Evolutionary conservation across 176 grass and related monocot species (phyloP).

Genomic region (Ampelocalamus luodianensis): DNA sequence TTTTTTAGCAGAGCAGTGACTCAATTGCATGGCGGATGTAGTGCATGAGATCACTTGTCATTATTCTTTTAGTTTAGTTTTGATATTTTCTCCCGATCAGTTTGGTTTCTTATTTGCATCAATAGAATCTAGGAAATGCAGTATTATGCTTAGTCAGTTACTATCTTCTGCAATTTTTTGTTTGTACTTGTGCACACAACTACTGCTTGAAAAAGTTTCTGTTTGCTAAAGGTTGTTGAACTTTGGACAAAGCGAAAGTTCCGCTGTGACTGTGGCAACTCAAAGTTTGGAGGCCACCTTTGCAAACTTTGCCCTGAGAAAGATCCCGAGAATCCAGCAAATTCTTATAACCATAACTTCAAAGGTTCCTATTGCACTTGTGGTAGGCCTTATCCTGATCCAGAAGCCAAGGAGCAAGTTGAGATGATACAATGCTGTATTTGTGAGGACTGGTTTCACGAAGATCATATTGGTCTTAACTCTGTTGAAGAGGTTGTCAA

Average conservation of each 20-base stretch:
- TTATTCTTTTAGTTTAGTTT: constrained; percentile 1
- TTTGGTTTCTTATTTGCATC: constrained; percentile 11
- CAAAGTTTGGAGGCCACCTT: constrained; percentile 71
- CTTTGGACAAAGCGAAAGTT: constrained; percentile 98
- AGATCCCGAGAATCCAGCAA: constrained; percentile 68
- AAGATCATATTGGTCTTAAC: constrained; percentile 84
- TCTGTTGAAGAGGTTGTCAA: constrained; percentile 67
- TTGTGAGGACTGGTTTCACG: constrained; percentile 99
- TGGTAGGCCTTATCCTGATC: constrained; percentile 92
- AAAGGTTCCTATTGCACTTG: constrained; percentile 94
- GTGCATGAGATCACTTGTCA: background rate
- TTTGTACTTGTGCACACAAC: background rate
- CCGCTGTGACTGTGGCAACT: constrained; percentile 92
- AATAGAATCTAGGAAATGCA: constrained; percentile 13
- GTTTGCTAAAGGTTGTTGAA: constrained; percentile 68
- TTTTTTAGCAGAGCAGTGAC: background rate
- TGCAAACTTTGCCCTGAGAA: constrained; percentile 89
- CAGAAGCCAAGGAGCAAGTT: constrained; percentile 82
- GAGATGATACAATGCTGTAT: constrained; percentile 99
- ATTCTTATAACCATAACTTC: constrained; percentile 95
- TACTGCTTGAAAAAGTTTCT: background rate
- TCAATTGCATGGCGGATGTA: background rate
- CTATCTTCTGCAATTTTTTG: constrained; percentile 21
- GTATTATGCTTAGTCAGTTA: background rate
- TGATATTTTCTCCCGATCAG: background rate